Evolutionary conservation across 306 rosid species (phyloP), one percentile per base, ranked within the genome.

Genomic region (Cicer cuneatum): DNA sequence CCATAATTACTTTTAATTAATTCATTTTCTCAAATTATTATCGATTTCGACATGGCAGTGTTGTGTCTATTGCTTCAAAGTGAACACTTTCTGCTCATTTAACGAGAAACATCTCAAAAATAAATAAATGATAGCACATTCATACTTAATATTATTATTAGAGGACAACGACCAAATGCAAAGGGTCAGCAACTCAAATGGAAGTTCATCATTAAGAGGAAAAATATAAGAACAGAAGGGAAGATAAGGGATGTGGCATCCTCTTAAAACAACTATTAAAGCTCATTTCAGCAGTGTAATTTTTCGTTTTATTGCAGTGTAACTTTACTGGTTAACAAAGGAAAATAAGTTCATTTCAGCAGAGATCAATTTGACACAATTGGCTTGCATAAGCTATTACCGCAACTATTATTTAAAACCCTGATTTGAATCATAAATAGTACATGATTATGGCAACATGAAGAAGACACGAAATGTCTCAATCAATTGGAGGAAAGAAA

Each of bases 241-340:
- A 47, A 24, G 47, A 15, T 46, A 41, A 21, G 33, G 15, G 11
- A 3, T 19, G 54, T 10, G 1, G 48, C 16, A 60, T 46, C 19
- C 60, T 4, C 41, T 13, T 13, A 10, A 72, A 48, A 9, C 21
- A 45, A 46, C 35, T 33, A 24, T 10, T 7, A 57, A 59, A 35
- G 35, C 46, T 29, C 38, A 10, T n/a, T n/a, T n/a, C n/a, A n/a
- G n/a, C n/a, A n/a, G n/a, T 33, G 40, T 29, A 16, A 52, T 71
- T 63, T 15, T 56, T 11, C 29, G 41, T 15, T 2, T 1, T 10
- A 39, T 15, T 2, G 58, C 11, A 75, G 35, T 4, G 41, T 42
- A 65, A 41, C 43, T 42, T 56, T 33, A 75, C 43, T 51, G 52
- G 12, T 61, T 24, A 51, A 71, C 38, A 49, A 42, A 16, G 42